These are phyloP conservation scores for Fusarium circinatum DNA, from an alignment of 2,329 filamentous ascomycete species.

Conservation along the genomic window DNA sequence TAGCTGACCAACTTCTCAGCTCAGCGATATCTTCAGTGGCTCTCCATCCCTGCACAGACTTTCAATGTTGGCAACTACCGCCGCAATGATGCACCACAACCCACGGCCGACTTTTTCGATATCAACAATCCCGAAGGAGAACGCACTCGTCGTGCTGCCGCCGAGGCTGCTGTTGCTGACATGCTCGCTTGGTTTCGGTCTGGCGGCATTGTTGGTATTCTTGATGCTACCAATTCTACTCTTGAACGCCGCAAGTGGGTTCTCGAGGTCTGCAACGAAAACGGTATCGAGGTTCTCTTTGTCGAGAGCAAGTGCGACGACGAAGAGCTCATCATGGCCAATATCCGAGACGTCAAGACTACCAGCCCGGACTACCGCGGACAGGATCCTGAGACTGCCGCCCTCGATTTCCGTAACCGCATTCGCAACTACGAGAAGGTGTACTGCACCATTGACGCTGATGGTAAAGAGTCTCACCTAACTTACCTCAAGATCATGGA, in stretches of 20 bases:
- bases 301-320: conserved; percentile 98
- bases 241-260: conserved; percentile 93
- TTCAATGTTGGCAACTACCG: conserved; percentile 99
- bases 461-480: conserved; percentile 80
- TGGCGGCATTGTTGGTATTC: conserved; percentile 86
- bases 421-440: conserved; percentile 98
- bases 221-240: conserved; percentile 97
- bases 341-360: conserved; percentile 97
- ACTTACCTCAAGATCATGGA: conserved; percentile 99
- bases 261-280: conserved; percentile 76
- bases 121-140: conserved; percentile 90
- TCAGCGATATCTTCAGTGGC: conserved; percentile 94
- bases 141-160: conserved; percentile 85
- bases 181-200: conserved; percentile 93
- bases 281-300: conserved; percentile 89
- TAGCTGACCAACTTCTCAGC: conserved; percentile 59
- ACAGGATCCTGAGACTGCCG: conserved; percentile 91
- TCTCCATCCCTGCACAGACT: conserved; percentile 90
- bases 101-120: conserved; percentile 95
- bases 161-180: conserved; percentile 89
- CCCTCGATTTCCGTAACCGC: conserved; percentile 89
- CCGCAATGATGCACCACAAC: conserved; percentile 87
- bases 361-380: conserved; percentile 94
- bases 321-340: conserved; percentile 96
- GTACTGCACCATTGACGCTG: conserved; percentile 90